These are phyloP conservation scores for Lactarius psammicola DNA, from an alignment of 768 basidiomycete species.

Conservation along the genomic window DNA sequence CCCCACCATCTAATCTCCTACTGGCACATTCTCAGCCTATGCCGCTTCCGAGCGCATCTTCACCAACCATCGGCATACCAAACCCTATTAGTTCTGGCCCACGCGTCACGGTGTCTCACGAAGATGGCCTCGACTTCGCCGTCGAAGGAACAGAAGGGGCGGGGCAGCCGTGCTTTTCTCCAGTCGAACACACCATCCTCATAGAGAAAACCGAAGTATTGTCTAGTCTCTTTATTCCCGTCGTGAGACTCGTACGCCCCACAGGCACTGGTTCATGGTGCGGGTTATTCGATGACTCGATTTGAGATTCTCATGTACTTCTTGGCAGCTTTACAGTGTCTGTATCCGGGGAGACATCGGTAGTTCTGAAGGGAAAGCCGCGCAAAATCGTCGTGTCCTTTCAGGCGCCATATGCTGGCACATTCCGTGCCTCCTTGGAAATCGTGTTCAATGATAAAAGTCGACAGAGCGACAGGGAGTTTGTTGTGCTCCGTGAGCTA, in stretches of 20 bases:
- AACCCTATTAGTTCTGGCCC: background rate
- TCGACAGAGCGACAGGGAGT: background rate
- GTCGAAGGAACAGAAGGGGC: background rate
- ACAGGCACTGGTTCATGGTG: conserved; percentile 1
- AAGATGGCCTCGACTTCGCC: conserved; percentile 17
- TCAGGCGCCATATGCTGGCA: conserved; percentile 7
- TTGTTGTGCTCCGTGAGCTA: conserved; percentile 15
- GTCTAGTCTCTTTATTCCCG: conserved; percentile 7
- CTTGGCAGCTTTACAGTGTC: conserved; percentile 10
- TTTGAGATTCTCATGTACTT: background rate
- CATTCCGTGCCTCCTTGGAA: background rate
- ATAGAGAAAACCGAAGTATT: background rate
- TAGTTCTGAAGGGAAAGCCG: background rate
- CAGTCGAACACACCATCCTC: background rate
- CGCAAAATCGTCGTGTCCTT: conserved; percentile 13
- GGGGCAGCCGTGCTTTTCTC: background rate
- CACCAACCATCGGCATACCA: background rate
- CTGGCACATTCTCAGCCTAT: background rate
- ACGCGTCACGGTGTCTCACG: conserved; percentile 8
- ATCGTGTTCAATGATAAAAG: conserved; percentile 13
- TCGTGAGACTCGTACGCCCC: background rate
- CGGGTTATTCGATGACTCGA: background rate
- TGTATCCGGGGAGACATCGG: background rate
- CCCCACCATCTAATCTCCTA: background rate
- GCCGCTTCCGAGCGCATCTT: background rate